phyloP scores from a whole-genome alignment of 768 basidiomycete genomes.

The Rubroboletus pulcherrimus region DNA sequence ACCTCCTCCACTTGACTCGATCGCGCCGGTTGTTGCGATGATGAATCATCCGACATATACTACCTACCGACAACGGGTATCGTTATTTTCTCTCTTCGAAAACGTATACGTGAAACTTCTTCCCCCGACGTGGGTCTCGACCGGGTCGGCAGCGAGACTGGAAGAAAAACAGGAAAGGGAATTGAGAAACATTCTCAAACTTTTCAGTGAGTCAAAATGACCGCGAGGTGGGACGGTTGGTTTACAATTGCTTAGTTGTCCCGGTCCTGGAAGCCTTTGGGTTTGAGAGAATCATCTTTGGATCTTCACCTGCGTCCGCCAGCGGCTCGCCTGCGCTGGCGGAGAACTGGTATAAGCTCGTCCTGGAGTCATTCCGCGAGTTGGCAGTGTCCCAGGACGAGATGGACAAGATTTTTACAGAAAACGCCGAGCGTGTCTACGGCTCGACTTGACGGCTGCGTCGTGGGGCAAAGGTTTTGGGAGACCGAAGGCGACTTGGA shows the following conservation, averaged over 20 bases:
- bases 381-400: constrained; percentile 74
- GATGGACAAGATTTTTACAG: constrained; percentile 68
- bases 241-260: constrained; percentile 48
- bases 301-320: constrained; percentile 63
- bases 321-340: constrained; percentile 46
- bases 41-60: constrained; percentile 75
- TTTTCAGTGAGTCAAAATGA: constrained; percentile 63
- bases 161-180: constrained; percentile 38
- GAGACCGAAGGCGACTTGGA: neutral
- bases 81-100: constrained; percentile 72
- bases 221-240: neutral
- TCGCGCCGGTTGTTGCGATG: constrained; percentile 70
- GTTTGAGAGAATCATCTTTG: constrained; percentile 77
- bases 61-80: constrained; percentile 67
- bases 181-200: constrained; percentile 67
- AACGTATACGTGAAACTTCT: constrained; percentile 68
- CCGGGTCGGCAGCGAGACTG: constrained; percentile 36
- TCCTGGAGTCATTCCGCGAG: constrained; percentile 74
- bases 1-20: constrained; percentile 72
- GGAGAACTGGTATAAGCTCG: constrained; percentile 77
- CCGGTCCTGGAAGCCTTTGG: constrained; percentile 86
- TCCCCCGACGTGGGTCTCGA: constrained; percentile 68
- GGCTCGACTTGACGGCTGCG: constrained; percentile 15
- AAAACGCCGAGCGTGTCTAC: constrained; percentile 47
- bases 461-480: neutral